Evolutionary conservation across 352 stramenopile species (phyloP), one percentile per base, ranked within the genome.

Genomic region (Saprolegnia parasitica): DNA sequence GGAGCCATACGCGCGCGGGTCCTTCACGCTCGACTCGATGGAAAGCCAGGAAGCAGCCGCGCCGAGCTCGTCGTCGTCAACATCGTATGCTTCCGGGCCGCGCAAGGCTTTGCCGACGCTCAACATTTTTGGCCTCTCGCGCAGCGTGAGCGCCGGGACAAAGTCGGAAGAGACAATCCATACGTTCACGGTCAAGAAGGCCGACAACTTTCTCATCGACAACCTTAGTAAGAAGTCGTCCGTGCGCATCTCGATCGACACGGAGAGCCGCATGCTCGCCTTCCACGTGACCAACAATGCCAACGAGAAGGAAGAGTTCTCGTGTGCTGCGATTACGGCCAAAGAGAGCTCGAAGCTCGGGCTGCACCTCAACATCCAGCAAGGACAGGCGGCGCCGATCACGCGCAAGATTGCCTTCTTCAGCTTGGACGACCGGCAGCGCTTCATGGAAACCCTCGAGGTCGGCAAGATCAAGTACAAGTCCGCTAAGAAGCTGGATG

Each of bases 311-410:
- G 86, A 95, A 72, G 89, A 85, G 61, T 93, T 89, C 65, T 91
- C 82, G 63, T 95, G 84, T 52, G 83, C 86, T 0, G 82, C 84
- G 0, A 83, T 93, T 29, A 92, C 85, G 26, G 86, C 86, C 62
- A 85, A 85, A 29, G 80, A 84, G n/a, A 81, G 92, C 73, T 88
- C 83, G 6, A 74, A 84, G 0, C 72, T 92, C 6, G 83, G 82
- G 29, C 89, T 95, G 78, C 86, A 95, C 70, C 79, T 95, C 65
- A 91, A 90, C 74, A 95, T 95, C 67, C 84, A 93, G 74, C 91
- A 82, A 5, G 76, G 76, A 37, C 83, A 81, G 37, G 80, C 81
- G n/a, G 80, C 81, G 39, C 39, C 50, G 11, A 72, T 93, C 39
- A 95, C 77, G 73, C 90, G 90, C 71, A 93, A 93, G 66, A 90